Base-by-base conservation (phyloP, 257 asterid genomes). In the Echium plantagineum region DNA sequence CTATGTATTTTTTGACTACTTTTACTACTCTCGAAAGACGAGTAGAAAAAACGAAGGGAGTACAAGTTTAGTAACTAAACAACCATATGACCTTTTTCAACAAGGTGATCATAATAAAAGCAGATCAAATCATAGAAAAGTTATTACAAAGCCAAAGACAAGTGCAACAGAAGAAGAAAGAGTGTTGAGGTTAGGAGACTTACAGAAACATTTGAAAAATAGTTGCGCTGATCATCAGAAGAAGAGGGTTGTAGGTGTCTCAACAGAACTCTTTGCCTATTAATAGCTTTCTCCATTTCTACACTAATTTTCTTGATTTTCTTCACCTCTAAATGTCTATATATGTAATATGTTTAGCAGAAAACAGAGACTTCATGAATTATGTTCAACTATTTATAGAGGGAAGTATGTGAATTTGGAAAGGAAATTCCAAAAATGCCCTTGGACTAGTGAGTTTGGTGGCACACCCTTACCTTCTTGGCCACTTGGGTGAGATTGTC, bases 231-330 rank as follows among this genome's bases (percentile, higher is more conserved):
- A 58, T 79, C 32, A 66, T 22, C 28, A 18, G 78, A 65, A 69
- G 81, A 66, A 74, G 63, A 21, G 31, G 90, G 84, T 28, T 64
- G 77, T 48, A 89, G 72, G 63, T 89, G 96, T 7, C 78, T 71
- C 64, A 86, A 69, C 62, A 85, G 69, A 69, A 89, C 72, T 53
- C 71, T 82, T 69, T 89, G 95, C 46, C 96, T 83, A 74, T 70
- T 61, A 1, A 65, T 55, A n/a, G 90, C 94, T 77, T 72, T 83
- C 80, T 85, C 94, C 96, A 89, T 88, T 63, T 5, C 62, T 15
- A 7, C 21, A 5, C 63, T 63, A 53, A 26, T 47, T 66, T 17
- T 17, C 15, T 31, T 46, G 38, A 52, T 21, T 10, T 38, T 3
- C 26, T 3, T 24, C 61, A 22, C 31, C 15, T 66, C 57, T 52